Conservation (phyloP, 768 basidiomycete species). For the Crucibulum laeve region DNA sequence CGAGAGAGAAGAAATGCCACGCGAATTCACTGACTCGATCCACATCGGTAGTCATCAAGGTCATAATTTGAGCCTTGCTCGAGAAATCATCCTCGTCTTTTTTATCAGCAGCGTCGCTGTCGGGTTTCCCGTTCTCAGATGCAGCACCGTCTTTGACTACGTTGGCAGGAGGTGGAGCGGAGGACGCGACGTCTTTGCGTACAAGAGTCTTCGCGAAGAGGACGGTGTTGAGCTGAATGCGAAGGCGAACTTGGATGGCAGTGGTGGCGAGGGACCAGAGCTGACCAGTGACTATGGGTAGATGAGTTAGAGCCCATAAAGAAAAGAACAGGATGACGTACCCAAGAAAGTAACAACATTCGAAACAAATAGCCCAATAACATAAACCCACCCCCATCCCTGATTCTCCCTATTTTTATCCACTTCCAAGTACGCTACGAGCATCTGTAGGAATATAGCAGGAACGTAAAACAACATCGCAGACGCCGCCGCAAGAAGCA, state of each 20-base stretch:
- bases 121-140: not conserved
- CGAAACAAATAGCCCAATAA: constrained; percentile 15
- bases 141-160: not conserved
- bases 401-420: constrained; percentile 48
- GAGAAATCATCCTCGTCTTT: constrained; percentile 52
- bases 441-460: constrained; percentile 45
- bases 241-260: constrained; percentile 57
- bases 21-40: constrained; percentile 85
- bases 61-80: constrained; percentile 83
- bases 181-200: constrained; percentile 69
- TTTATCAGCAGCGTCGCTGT: constrained; percentile 9
- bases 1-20: constrained; percentile 71
- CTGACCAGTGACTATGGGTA: constrained; percentile 44
- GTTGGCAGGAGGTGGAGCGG: constrained; percentile 29
- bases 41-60: constrained; percentile 92
- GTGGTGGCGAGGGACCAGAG: constrained; percentile 63
- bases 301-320: too few species aligned
- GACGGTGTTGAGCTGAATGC: constrained; percentile 67
- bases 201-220: constrained; percentile 76
- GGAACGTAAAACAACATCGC: constrained; percentile 67
- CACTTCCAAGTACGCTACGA: constrained; percentile 57
- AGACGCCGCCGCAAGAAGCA: constrained; percentile 47
- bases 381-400: constrained; percentile 63
- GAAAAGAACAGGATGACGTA: not conserved
- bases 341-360: constrained; percentile 12